A percentile compares a stretch with the other conserved stretches of the same genome.
Conservation (phyloP, 352 stramenopile species). For the Globisporangium uncinulatum region DNA sequence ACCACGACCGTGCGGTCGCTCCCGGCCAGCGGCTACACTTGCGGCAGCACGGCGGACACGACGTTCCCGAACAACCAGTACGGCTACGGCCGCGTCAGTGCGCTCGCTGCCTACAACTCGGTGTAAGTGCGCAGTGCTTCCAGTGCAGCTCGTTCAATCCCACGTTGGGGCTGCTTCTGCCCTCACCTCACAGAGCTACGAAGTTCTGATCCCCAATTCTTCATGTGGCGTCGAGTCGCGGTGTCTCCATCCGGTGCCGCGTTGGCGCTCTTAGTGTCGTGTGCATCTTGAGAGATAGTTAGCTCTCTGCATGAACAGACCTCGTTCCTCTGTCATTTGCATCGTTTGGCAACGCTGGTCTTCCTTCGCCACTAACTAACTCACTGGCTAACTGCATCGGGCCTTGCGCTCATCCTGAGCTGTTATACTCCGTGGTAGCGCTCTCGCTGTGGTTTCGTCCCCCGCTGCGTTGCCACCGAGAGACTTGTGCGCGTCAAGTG, state of each 20-base stretch:
- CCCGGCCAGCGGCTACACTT: slow-evolving; percentile 15
- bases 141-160: too few species aligned
- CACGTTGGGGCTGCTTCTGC: not conserved
- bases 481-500: not conserved
- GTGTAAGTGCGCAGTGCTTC: not conserved
- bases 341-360: too few species aligned
- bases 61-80: slow-evolving; percentile 58
- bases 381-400: too few species aligned
- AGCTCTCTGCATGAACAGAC: not conserved
- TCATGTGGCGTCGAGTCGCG: slow-evolving; percentile 2
- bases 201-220: not conserved
- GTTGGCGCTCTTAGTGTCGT: not conserved
- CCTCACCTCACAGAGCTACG: not conserved
- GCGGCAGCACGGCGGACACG: slow-evolving; percentile 23
- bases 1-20: slow-evolving; percentile 57
- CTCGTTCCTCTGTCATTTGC: too few species aligned
- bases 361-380: not conserved
- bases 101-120: slow-evolving; percentile 12
- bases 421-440: not conserved
- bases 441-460: not conserved
- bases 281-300: not conserved
- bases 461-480: not conserved
- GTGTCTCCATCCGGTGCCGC: not conserved
- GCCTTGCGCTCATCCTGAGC: too few species aligned
- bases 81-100: slow-evolving; percentile 49